Base-by-base conservation (phyloP, 2,329 filamentous ascomycete genomes). In the Ophiocordyceps camponoti-floridani region DNA sequence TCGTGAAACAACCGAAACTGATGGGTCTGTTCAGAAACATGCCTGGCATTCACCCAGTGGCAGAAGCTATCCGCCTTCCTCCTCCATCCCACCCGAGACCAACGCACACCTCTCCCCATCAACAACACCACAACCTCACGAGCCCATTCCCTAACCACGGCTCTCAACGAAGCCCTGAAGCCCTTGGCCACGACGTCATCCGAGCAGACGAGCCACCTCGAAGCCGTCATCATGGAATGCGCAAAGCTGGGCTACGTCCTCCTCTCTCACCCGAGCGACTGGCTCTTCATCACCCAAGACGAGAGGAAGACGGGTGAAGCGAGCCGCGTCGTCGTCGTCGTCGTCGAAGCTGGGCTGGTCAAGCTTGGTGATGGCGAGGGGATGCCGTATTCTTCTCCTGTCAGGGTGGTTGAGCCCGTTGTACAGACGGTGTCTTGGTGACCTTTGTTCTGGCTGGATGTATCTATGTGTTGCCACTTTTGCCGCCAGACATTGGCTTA, bases 211-310 rank as follows among this genome's bases (percentile, higher is more conserved):
- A 56, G 52, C 12, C 61, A 67, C 40, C 54, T 69, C 4, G 55
- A 62, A 41, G 59, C 56, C 12, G 56, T 68, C 12, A 60, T 66
- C 16, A 47, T 58, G 4, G 64, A 67, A 50, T 64, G 59, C 35
- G 53, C 62, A 16, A 62, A 57, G 43, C 53, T 68, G 26, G 66
- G 66, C 11, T 64, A 67, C 46, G 44, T 62, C 16, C 44, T 69
- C 7, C 53, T 68, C 30, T 68, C 65, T 4, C 65, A 69, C 43
- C 63, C 64, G 0, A 54, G 55, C 8, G 64, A 67, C 31, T 66
- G 60, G 54, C 45, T 48, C 1, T 60, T 65, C 43, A 46, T 56
- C 13, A 58, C 56, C 44, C 47, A 46, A 37, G 41, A 40, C 7
- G 2, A 33, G n/a, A 6, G 27, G 41, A 33, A 13, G 10, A 41